phyloP scores from a whole-genome alignment of 225 moss, liverwort and hornwort species.

The Pseudoscleropodium purum region DNA sequence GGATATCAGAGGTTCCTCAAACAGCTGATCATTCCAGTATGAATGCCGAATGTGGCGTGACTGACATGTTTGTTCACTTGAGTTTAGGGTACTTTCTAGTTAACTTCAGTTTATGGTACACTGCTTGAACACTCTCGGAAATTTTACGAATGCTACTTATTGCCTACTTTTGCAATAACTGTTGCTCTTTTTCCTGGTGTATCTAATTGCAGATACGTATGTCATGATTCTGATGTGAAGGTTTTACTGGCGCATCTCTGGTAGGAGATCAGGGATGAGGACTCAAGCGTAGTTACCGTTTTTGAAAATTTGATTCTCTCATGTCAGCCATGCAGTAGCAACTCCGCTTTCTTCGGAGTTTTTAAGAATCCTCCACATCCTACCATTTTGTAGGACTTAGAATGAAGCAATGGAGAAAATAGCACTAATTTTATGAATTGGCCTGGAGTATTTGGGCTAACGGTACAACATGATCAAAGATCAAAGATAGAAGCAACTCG shows the following conservation, averaged over 20 bases:
- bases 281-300: neutral
- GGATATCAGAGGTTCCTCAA: neutral
- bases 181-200: neutral
- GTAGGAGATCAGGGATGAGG: neutral
- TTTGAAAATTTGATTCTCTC: neutral
- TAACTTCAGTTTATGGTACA: neutral
- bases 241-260: neutral
- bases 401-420: neutral
- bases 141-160: neutral
- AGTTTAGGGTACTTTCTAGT: neutral
- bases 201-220: neutral
- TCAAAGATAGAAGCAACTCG: slow-evolving; percentile 3
- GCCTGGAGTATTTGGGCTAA: neutral
- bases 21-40: neutral
- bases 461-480: slow-evolving; percentile 12
- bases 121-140: neutral
- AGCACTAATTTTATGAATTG: neutral
- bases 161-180: neutral
- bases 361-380: neutral
- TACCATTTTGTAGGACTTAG: neutral
- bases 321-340: neutral
- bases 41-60: neutral
- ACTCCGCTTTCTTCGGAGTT: neutral
- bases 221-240: neutral
- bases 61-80: neutral